These are phyloP conservation scores for Phytophthora hybrid DNA, from an alignment of 352 stramenopile species.

Conservation along the genomic window DNA sequence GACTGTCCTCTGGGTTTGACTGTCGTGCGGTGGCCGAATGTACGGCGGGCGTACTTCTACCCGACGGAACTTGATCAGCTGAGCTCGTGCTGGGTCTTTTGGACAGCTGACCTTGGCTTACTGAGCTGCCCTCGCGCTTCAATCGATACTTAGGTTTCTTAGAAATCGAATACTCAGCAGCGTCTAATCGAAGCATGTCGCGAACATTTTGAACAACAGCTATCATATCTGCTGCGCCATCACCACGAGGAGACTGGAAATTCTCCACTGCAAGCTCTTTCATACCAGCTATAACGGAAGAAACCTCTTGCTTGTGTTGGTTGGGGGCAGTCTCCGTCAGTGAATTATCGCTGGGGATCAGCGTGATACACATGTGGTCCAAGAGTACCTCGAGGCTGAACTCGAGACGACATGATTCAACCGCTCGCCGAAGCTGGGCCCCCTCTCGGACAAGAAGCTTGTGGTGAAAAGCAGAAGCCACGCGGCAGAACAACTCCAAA, in stretches of 20 bases:
- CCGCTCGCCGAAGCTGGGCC: slow-evolving; percentile 56
- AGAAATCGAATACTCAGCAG: slow-evolving; percentile 2
- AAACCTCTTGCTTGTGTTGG: slow-evolving; percentile 7
- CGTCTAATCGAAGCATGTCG: slow-evolving; percentile 33
- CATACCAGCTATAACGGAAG: background rate
- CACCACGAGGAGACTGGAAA: slow-evolving; percentile 17
- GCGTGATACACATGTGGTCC: slow-evolving; percentile 61
- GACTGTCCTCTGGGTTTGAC: background rate
- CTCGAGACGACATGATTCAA: slow-evolving; percentile 68
- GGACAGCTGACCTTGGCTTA: slow-evolving; percentile 17
- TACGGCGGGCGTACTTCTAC: background rate
- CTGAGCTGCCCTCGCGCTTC: slow-evolving; percentile 33
- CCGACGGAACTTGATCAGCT: slow-evolving; percentile 3
- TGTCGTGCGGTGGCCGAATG: background rate
- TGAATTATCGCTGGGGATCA: slow-evolving; percentile 30
- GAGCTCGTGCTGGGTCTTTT: slow-evolving; percentile 17
- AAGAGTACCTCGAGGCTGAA: slow-evolving; percentile 70
- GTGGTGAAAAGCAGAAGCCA: slow-evolving; percentile 63
- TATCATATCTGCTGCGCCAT: slow-evolving; percentile 24
- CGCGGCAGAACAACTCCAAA: slow-evolving; percentile 70
- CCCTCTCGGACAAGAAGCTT: slow-evolving; percentile 55
- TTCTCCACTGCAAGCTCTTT: background rate
- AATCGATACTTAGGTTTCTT: slow-evolving; percentile 35
- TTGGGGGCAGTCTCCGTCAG: background rate
- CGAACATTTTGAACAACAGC: slow-evolving; percentile 44